These are phyloP conservation scores for Halophytophthora batemanensis DNA, from an alignment of 352 stramenopile species.

Conservation along the genomic window DNA sequence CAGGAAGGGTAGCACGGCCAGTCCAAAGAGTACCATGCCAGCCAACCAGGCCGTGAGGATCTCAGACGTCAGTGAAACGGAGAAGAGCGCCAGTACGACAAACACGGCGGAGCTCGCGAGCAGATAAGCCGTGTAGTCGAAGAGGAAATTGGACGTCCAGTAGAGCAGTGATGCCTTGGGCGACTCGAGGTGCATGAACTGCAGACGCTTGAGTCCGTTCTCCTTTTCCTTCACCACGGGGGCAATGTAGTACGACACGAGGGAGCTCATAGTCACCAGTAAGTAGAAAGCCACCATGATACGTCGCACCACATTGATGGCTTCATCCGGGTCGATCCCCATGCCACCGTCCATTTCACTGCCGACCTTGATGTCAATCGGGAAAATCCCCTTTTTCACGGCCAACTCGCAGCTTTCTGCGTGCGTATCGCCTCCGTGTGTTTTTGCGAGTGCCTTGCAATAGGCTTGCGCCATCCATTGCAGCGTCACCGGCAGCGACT, in stretches of 20 bases:
- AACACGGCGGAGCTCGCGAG: constrained; percentile 31
- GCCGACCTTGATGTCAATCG: constrained; percentile 20
- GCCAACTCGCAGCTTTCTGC: constrained; percentile 40
- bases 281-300: constrained; percentile 92
- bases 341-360: constrained; percentile 18
- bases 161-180: constrained; percentile 49
- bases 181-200: constrained; percentile 66
- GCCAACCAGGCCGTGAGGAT: constrained; percentile 41
- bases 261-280: constrained; percentile 57
- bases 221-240: constrained; percentile 70
- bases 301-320: constrained; percentile 52
- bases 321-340: constrained; percentile 28
- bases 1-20: constrained; percentile 63
- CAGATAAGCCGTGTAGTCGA: constrained; percentile 50
- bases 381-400: constrained; percentile 53
- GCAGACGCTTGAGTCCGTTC: constrained; percentile 63
- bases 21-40: constrained; percentile 34
- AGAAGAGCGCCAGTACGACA: constrained; percentile 37
- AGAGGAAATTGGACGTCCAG: constrained; percentile 67
- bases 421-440: constrained; percentile 5
- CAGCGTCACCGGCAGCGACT: constrained; percentile 57
- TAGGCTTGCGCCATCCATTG: constrained; percentile 61
- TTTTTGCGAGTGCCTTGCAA: constrained; percentile 34
- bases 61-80: constrained; percentile 21
- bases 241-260: constrained; percentile 63